Conservation (phyloP, 345 rosid genomes). For the Salix suchowensis region DNA sequence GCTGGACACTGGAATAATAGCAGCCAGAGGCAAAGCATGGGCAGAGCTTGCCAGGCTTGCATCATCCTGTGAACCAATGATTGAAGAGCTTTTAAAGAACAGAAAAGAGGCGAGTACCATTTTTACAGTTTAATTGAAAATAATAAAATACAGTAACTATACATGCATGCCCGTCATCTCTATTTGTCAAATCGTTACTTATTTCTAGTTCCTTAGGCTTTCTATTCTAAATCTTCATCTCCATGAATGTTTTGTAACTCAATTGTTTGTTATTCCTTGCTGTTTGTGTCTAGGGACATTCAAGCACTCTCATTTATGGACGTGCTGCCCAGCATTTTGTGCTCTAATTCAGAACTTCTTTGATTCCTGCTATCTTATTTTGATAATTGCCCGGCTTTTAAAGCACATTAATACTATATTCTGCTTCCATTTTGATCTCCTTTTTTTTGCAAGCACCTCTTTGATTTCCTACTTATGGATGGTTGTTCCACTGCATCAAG, state of each 20-base stretch:
- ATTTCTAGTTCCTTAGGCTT: not conserved
- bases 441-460: not conserved
- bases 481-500: not conserved
- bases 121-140: not conserved
- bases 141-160: too few relatives aligned
- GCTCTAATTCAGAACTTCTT: not conserved
- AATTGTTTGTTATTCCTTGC: not conserved
- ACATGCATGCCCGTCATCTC: too few relatives aligned
- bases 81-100: slow-evolving; percentile 55
- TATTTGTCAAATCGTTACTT: too few relatives aligned
- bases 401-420: not conserved
- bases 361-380: not conserved
- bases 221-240: not conserved
- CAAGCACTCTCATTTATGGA: not conserved
- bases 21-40: slow-evolving; percentile 92
- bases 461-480: not conserved
- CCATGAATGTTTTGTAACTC: not conserved
- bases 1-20: slow-evolving; percentile 92
- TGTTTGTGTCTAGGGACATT: not conserved
- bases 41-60: slow-evolving; percentile 69
- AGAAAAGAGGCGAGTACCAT: slow-evolving; percentile 59
- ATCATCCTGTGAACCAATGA: slow-evolving; percentile 66
- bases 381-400: not conserved
- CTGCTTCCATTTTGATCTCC: not conserved
- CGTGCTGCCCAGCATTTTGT: not conserved